phyloP scores from a whole-genome alignment of 1,139 yeast genomes.

The Meyerozyma carpophila region DNA sequence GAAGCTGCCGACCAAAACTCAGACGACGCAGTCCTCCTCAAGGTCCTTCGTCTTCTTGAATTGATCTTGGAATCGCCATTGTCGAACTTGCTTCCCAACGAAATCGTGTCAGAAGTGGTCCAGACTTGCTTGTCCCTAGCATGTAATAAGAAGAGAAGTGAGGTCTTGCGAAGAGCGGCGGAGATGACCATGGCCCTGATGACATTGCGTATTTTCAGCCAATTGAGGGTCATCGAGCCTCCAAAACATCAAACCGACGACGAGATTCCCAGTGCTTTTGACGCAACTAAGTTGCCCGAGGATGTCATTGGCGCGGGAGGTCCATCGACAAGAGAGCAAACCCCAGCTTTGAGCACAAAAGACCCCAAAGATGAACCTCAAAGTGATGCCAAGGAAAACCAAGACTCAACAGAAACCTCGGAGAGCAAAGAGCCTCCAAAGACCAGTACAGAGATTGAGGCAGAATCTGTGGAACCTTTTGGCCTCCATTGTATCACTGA shows the following conservation, averaged over 20 bases:
- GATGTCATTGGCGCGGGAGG: conserved; percentile 39
- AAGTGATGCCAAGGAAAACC: too few species aligned
- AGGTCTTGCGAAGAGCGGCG: conserved; percentile 82
- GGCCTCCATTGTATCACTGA: conserved; percentile 69
- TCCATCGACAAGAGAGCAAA: conserved; percentile 5
- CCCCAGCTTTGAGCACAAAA: conserved; percentile 2
- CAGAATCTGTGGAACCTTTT: conserved; percentile 40
- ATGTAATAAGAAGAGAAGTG: conserved; percentile 88
- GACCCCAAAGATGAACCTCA: conserved; percentile 3
- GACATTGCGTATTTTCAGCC: conserved; percentile 62
- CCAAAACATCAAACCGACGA: conserved; percentile 21
- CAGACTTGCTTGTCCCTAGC: conserved; percentile 92
- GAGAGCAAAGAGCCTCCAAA: not conserved
- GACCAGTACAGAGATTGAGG: not conserved
- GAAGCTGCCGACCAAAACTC: conserved; percentile 93
- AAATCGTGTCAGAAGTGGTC: conserved; percentile 79
- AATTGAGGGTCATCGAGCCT: conserved; percentile 54
- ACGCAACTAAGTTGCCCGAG: conserved; percentile 32
- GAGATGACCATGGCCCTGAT: conserved; percentile 77
- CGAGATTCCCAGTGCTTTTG: conserved; percentile 31
- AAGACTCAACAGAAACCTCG: too few species aligned
- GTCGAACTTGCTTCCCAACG: conserved; percentile 66
- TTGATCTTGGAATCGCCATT: conserved; percentile 59
- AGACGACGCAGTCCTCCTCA: conserved; percentile 86
- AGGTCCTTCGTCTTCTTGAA: conserved; percentile 74